These are phyloP conservation scores for Aspergillus mulundensis DNA, from an alignment of 495 filamentous ascomycete species.

Conservation along the genomic window DNA sequence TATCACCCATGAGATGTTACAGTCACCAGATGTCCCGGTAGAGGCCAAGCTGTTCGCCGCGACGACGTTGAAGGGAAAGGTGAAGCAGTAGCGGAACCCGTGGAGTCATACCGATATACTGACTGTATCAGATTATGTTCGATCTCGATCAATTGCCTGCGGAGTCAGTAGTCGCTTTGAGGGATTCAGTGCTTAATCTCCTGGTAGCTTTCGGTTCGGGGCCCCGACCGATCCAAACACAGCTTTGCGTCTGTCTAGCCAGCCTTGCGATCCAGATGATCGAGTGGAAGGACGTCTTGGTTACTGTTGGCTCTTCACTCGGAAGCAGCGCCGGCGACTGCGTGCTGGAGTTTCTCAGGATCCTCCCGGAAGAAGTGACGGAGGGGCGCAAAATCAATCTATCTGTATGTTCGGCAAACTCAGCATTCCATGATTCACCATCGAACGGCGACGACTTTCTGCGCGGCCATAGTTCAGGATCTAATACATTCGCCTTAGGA, in stretches of 20 bases:
- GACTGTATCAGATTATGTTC: constrained; percentile 64
- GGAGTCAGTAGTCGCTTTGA: constrained; percentile 66
- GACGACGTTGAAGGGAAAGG: constrained; percentile 96
- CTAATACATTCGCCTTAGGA: constrained; percentile 64
- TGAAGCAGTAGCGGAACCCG: constrained; percentile 37
- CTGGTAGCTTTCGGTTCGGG: constrained; percentile 75
- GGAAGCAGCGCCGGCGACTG: constrained; percentile 75
- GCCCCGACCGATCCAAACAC: constrained; percentile 86
- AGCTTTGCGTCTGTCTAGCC: constrained; percentile 90
- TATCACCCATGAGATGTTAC: constrained; percentile 76
- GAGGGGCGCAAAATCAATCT: constrained; percentile 98
- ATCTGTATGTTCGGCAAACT: constrained; percentile 75
- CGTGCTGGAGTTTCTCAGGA: constrained; percentile 90
- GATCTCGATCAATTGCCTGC: constrained; percentile 82
- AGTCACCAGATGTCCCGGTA: constrained; percentile 64
- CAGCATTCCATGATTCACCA: constrained; percentile 20
- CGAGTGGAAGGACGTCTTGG: constrained; percentile 91
- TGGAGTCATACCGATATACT: constrained; percentile 22
- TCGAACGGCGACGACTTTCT: constrained; percentile 17
- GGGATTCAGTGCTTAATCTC: constrained; percentile 75
- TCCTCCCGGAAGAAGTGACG: constrained; percentile 97
- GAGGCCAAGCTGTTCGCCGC: constrained; percentile 94
- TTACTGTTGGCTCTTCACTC: constrained; percentile 70
- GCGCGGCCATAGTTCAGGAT: constrained; percentile 29
- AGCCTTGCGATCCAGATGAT: constrained; percentile 94